Conservation (phyloP, 2,329 filamentous ascomycete species). For the Xylariaceae sp. region DNA sequence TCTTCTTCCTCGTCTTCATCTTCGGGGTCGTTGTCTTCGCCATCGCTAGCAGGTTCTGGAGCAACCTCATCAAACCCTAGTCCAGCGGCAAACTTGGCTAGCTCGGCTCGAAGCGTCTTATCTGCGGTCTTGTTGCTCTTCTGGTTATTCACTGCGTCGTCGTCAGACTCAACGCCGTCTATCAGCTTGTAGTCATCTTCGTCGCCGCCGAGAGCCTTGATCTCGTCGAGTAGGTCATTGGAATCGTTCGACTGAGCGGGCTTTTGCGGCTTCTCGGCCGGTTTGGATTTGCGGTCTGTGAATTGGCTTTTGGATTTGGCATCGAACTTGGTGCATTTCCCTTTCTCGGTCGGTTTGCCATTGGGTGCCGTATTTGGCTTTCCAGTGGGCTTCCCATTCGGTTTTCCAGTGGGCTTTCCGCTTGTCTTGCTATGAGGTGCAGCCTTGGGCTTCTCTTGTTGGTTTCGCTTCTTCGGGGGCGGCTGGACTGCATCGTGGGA, state of each 20-base stretch:
- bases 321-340: not conserved
- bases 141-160: slow-evolving; percentile 39
- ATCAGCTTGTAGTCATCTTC: slow-evolving; percentile 63
- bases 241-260: slow-evolving; percentile 26
- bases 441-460: slow-evolving; percentile 11
- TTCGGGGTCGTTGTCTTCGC: slow-evolving; percentile 31
- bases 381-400: slow-evolving; percentile 19
- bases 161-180: slow-evolving; percentile 51
- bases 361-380: slow-evolving; percentile 12
- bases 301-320: not conserved
- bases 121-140: slow-evolving; percentile 38
- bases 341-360: slow-evolving; percentile 2
- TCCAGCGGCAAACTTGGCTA: slow-evolving; percentile 50
- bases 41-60: slow-evolving; percentile 38
- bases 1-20: slow-evolving; percentile 28
- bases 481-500: slow-evolving; percentile 20
- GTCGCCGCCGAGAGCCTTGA: slow-evolving; percentile 62
- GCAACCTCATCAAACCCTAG: slow-evolving; percentile 47
- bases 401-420: slow-evolving; percentile 30
- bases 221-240: slow-evolving; percentile 56
- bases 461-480: slow-evolving; percentile 27
- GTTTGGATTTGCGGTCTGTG: slow-evolving; percentile 4
- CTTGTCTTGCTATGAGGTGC: slow-evolving; percentile 16
- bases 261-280: slow-evolving; percentile 9
- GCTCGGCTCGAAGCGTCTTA: slow-evolving; percentile 48